Evolutionary conservation across 257 asterid species (phyloP).

Genomic region (Solanum corneliomulleri): DNA sequence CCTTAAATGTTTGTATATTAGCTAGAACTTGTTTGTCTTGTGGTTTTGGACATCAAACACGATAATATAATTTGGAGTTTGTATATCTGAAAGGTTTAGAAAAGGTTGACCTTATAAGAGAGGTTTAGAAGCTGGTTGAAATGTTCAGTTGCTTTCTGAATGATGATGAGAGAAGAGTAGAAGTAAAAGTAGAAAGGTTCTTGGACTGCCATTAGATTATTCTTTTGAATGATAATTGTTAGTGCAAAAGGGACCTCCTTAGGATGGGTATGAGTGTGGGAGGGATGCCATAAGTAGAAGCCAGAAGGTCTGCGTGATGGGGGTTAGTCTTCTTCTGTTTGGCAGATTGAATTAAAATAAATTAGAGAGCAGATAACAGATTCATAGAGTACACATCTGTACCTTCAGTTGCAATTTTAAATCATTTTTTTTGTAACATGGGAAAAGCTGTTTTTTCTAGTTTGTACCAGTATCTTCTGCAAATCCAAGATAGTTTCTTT

Average conservation of each 20-base stretch:
- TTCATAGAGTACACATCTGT: background rate
- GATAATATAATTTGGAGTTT: background rate
- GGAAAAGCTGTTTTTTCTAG: background rate
- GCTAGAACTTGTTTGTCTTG: background rate
- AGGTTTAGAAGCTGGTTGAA: background rate
- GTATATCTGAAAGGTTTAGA: background rate
- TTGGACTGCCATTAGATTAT: background rate
- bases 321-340: background rate
- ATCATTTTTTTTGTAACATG: background rate
- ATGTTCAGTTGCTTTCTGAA: background rate
- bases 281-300: background rate
- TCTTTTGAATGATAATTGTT: background rate
- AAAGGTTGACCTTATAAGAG: background rate
- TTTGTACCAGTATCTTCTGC: background rate
- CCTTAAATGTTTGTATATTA: background rate
- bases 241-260: background rate
- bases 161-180: background rate
- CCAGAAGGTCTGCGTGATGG: background rate
- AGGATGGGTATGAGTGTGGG: background rate
- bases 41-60: background rate
- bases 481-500: background rate
- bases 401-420: background rate
- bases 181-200: background rate
- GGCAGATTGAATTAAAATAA: background rate
- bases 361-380: background rate